These are phyloP conservation scores for Lasiosphaeriaceae sp. DNA, from an alignment of 495 filamentous ascomycete species.

Conservation along the genomic window DNA sequence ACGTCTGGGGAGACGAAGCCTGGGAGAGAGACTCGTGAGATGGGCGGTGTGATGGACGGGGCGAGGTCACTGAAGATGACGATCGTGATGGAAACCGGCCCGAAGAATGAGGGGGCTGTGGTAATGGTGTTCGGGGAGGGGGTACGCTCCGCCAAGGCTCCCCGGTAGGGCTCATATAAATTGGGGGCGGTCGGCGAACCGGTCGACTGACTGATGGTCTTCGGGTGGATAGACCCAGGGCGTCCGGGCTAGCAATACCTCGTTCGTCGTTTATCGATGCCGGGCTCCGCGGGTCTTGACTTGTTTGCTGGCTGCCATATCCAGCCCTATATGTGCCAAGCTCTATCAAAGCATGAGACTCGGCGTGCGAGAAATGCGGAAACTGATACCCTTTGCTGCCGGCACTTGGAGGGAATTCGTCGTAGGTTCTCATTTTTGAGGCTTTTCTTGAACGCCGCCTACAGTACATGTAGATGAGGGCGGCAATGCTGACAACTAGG, in stretches of 20 bases:
- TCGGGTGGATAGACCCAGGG: neutral
- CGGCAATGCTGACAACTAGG: neutral
- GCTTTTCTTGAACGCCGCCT: neutral
- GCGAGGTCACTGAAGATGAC: neutral
- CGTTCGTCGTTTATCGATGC: neutral
- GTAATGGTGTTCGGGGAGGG: neutral
- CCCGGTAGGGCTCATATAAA: neutral
- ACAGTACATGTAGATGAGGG: neutral
- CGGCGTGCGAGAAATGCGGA: neutral
- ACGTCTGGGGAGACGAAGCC: neutral
- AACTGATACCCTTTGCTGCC: neutral
- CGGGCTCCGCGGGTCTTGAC: neutral
- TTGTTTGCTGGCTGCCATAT: neutral
- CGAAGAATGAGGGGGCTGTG: neutral
- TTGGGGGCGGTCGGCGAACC: neutral
- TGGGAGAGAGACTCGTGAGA: neutral
- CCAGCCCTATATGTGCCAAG: neutral
- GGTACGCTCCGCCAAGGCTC: neutral
- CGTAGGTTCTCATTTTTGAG: neutral
- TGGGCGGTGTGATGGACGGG: neutral
- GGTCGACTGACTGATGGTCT: neutral
- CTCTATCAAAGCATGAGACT: neutral
- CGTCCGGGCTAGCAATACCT: neutral
- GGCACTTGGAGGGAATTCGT: neutral
- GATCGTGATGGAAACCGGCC: neutral